phyloP scores from a whole-genome alignment of 768 basidiomycete genomes.

The Pleurotus giganteus region DNA sequence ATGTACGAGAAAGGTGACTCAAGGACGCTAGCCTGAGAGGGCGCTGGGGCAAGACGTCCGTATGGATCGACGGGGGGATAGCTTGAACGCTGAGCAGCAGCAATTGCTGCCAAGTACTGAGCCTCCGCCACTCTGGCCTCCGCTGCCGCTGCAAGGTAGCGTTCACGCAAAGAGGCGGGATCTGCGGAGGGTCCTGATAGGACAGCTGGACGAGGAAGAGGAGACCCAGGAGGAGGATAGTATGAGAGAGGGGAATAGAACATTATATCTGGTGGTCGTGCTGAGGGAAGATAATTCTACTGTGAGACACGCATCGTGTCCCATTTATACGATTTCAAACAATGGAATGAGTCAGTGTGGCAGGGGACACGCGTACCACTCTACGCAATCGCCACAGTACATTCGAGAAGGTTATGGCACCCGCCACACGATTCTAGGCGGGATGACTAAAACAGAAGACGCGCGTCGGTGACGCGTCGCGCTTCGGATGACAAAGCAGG shows the following conservation, averaged over 20 bases:
- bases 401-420: not conserved
- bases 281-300: not conserved
- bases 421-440: not conserved
- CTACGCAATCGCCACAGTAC: not conserved
- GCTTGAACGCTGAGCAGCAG: constrained; percentile 18
- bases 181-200: not conserved
- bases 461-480: not conserved
- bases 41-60: constrained; percentile 18
- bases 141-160: constrained; percentile 35
- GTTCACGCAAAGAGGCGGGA: constrained; percentile 25
- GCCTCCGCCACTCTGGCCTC: constrained; percentile 34
- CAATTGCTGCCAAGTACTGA: constrained; percentile 30
- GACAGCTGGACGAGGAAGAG: not conserved
- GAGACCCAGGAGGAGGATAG: not conserved
- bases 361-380: not conserved
- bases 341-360: not conserved
- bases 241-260: not conserved
- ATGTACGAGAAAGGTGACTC: no score
- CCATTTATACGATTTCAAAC: not conserved
- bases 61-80: constrained; percentile 23
- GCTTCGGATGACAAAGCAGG: not conserved
- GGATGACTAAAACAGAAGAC: not conserved
- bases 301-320: not conserved
- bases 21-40: not conserved
- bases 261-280: not conserved